Conservation (phyloP, 2,329 filamentous ascomycete genomes). For the Penicillium sp. region DNA sequence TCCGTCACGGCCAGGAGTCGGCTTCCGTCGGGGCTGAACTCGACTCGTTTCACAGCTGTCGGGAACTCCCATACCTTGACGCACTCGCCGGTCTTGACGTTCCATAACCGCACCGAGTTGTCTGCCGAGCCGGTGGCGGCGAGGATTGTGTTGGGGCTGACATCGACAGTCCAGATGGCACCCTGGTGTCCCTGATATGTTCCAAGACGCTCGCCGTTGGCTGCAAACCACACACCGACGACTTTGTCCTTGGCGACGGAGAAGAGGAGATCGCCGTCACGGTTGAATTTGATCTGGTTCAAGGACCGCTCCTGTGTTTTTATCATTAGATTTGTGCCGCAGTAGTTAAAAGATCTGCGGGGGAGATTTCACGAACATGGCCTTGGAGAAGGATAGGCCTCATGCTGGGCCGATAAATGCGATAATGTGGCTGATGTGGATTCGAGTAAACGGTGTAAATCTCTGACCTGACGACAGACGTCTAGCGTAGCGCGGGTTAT, state of each 20-base stretch:
- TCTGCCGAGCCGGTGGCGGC: slow-evolving; percentile 95
- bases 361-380: slow-evolving; percentile 58
- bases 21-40: slow-evolving; percentile 92
- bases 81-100: slow-evolving; percentile 85
- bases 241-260: slow-evolving; percentile 94
- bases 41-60: slow-evolving; percentile 94
- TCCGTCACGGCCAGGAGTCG: slow-evolving; percentile 92
- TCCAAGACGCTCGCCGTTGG: slow-evolving; percentile 96
- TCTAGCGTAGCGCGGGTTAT: slow-evolving; percentile 2
- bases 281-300: slow-evolving; percentile 93
- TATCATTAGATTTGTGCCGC: slow-evolving; percentile 12
- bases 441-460: not conserved
- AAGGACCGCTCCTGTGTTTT: slow-evolving; percentile 74
- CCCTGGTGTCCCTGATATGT: slow-evolving; percentile 96
- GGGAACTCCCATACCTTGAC: slow-evolving; percentile 98
- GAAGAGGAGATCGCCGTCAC: slow-evolving; percentile 95
- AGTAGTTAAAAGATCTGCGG: slow-evolving; percentile 3
- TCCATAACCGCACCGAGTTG: slow-evolving; percentile 97
- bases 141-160: slow-evolving; percentile 85
- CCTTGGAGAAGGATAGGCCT: slow-evolving; percentile 93
- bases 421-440: not conserved
- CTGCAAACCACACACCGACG: slow-evolving; percentile 93
- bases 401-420: slow-evolving; percentile 58
- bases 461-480: slow-evolving; percentile 13
- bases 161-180: slow-evolving; percentile 97